A percentile compares a stretch with the other conserved stretches of the same genome.
phyloP scores from a whole-genome alignment of 139 green algal species.

The Chlamydomonas schloesseri region DNA sequence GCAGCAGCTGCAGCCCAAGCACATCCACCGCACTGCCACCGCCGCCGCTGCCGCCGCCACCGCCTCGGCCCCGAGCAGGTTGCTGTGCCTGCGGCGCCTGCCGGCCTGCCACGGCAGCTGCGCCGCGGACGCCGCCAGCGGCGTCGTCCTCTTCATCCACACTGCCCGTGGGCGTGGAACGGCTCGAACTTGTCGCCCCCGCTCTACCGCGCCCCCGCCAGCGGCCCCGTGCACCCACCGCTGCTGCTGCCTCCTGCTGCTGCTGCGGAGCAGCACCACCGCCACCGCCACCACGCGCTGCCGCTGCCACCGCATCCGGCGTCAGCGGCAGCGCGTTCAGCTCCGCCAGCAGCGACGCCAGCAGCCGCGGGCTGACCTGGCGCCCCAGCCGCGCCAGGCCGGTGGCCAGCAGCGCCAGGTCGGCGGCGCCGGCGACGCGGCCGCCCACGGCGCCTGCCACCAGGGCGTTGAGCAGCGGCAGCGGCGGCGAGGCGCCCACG shows the following conservation, averaged over 20 bases:
- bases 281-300: no score
- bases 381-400: constrained; percentile 23
- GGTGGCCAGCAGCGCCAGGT: constrained; percentile 8
- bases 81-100: background rate
- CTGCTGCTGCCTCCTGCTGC: no score
- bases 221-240: no score
- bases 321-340: background rate
- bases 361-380: constrained; percentile 18
- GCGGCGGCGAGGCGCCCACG: background rate
- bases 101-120: background rate
- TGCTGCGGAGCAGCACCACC: background rate
- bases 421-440: background rate
- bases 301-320: background rate
- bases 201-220: no score
- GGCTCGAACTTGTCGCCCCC: no score
- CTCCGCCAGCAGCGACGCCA: constrained; percentile 2
- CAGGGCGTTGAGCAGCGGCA: constrained; percentile 37
- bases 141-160: background rate
- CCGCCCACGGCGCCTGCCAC: constrained; percentile 4
- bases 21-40: background rate
- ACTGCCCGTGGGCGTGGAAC: background rate
- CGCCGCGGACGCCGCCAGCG: no score
- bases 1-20: constrained; percentile 13
- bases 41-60: background rate
- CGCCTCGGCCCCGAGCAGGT: background rate